phyloP scores from a whole-genome alignment of 1,139 yeast species.

The Zygoascus meyerae region DNA sequence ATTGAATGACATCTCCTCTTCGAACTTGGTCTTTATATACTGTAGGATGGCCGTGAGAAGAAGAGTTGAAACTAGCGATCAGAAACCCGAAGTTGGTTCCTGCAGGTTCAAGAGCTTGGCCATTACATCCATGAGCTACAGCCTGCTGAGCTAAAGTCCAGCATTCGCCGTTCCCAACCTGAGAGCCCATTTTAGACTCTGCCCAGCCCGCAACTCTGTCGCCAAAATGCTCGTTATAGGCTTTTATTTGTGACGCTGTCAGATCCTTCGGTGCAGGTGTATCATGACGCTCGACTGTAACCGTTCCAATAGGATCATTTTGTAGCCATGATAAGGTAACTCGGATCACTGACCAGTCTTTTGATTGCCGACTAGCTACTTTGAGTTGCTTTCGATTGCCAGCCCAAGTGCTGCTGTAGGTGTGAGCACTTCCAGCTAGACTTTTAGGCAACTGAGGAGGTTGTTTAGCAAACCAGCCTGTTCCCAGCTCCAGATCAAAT shows the following conservation, averaged over 20 bases:
- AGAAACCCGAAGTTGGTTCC: slow-evolving; percentile 57
- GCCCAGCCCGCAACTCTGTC: slow-evolving; percentile 56
- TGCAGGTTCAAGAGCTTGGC: slow-evolving; percentile 54
- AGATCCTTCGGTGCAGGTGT: slow-evolving; percentile 50
- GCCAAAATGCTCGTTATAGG: slow-evolving; percentile 33
- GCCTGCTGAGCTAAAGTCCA: slow-evolving; percentile 74
- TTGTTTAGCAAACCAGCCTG: slow-evolving; percentile 27
- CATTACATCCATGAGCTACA: slow-evolving; percentile 53
- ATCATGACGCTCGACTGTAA: slow-evolving; percentile 36
- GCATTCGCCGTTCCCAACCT: slow-evolving; percentile 69
- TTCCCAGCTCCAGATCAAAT: slow-evolving; percentile 24
- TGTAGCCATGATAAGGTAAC: slow-evolving; percentile 45
- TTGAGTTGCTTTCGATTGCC: slow-evolving; percentile 21
- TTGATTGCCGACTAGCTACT: slow-evolving; percentile 37
- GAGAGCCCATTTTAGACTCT: slow-evolving; percentile 48
- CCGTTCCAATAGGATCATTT: slow-evolving; percentile 28
- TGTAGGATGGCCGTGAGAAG: slow-evolving; percentile 25
- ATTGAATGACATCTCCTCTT: slow-evolving; percentile 46
- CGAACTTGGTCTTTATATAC: slow-evolving; percentile 31
- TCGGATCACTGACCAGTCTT: slow-evolving; percentile 47
- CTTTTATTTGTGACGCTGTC: slow-evolving; percentile 36
- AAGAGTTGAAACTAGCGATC: slow-evolving; percentile 36
- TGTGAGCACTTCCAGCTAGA: slow-evolving; percentile 23
- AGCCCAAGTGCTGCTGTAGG: slow-evolving; percentile 15
- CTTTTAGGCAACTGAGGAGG: slow-evolving; percentile 22